Evolutionary conservation across 495 filamentous ascomycete genomes (phyloP).

Genomic region (Pyrenula massariospora): DNA sequence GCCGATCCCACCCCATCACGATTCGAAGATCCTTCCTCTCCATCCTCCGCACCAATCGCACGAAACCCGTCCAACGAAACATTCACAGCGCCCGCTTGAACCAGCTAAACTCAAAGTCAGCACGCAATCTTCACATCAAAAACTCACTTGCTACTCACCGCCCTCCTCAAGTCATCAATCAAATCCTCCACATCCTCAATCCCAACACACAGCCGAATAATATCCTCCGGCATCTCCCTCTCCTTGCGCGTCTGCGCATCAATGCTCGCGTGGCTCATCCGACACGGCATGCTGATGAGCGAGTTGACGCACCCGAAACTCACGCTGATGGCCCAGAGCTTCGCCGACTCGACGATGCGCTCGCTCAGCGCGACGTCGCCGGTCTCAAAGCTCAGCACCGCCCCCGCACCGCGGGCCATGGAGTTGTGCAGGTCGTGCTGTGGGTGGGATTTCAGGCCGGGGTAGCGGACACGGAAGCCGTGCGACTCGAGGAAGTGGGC

Average conservation of each 20-base stretch:
- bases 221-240: slow-evolving; percentile 86
- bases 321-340: slow-evolving; percentile 89
- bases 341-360: slow-evolving; percentile 84
- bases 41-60: slow-evolving; percentile 20
- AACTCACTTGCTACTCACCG: too few relatives aligned
- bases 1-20: too few relatives aligned
- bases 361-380: slow-evolving; percentile 72
- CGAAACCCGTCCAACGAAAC: slow-evolving; percentile 69
- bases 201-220: slow-evolving; percentile 89
- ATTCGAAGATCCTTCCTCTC: too few relatives aligned
- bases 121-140: slow-evolving; percentile 8
- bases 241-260: slow-evolving; percentile 86
- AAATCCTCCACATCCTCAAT: slow-evolving; percentile 92
- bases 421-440: slow-evolving; percentile 94
- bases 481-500: slow-evolving; percentile 83
- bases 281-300: slow-evolving; percentile 97
- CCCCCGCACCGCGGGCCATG: slow-evolving; percentile 86
- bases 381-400: slow-evolving; percentile 92
- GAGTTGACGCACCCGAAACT: slow-evolving; percentile 98
- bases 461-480: slow-evolving; percentile 92
- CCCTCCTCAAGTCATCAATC: slow-evolving; percentile 82
- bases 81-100: slow-evolving; percentile 86
- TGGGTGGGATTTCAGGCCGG: slow-evolving; percentile 83
- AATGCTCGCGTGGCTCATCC: slow-evolving; percentile 98
- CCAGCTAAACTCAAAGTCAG: slow-evolving; percentile 45